Evolutionary conservation across 2,329 filamentous ascomycete genomes (phyloP).

Genomic region (Fusarium buharicum): DNA sequence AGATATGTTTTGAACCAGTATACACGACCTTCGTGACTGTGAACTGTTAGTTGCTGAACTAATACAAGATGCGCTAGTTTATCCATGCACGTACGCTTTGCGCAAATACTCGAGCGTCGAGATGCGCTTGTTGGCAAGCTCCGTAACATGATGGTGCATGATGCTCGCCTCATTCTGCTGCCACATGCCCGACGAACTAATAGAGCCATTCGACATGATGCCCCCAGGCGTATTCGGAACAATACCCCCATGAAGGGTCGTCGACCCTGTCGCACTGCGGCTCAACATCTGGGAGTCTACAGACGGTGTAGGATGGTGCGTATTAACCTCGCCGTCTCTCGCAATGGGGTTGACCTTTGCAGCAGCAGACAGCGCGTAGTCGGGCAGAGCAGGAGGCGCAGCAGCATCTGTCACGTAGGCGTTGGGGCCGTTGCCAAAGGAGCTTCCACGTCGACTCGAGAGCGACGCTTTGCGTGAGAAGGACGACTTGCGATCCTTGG

Average conservation of each 20-base stretch:
- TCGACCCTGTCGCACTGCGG: conserved; percentile 53
- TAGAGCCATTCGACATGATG: conserved; percentile 29
- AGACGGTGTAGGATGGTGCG: conserved; percentile 33
- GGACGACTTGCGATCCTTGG: conserved; percentile 63
- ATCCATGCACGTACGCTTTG: conserved; percentile 76
- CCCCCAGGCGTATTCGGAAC: conserved; percentile 23
- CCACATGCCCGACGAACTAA: conserved; percentile 44
- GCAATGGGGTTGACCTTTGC: conserved; percentile 53
- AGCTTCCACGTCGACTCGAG: conserved; percentile 56
- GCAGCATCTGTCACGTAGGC: conserved; percentile 58
- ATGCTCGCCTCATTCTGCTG: conserved; percentile 59
- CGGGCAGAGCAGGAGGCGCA: conserved; percentile 64
- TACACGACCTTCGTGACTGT: conserved; percentile 88
- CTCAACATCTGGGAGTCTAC: conserved; percentile 58
- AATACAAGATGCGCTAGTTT: fast-evolving
- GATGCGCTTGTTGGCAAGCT: conserved; percentile 90
- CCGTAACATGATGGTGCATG: conserved; percentile 76
- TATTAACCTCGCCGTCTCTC: conserved; percentile 20
- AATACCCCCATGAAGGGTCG: conserved; percentile 42
- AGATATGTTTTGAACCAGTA: conserved; percentile 99
- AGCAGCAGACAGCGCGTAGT: conserved; percentile 62
- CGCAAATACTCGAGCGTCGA: conserved; percentile 92
- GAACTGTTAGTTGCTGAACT: background rate
- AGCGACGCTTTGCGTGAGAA: conserved; percentile 66
- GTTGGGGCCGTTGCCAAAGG: conserved; percentile 52